phyloP scores from a whole-genome alignment of 805 yeast species.

The Yamadazyma insecticola region DNA sequence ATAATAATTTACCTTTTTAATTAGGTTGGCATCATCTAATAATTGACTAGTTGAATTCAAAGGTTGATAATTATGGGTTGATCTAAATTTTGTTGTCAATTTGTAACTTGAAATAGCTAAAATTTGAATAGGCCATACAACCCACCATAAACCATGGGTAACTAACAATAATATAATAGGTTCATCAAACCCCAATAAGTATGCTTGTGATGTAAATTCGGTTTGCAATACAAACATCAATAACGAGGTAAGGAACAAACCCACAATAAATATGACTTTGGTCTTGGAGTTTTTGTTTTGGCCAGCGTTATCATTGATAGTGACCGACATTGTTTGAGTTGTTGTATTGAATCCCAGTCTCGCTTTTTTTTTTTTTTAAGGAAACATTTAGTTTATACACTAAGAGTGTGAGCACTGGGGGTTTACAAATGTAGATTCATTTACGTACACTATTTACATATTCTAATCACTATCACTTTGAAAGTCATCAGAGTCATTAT shows the following conservation, averaged over 20 bases:
- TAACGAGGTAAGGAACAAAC: conserved; percentile 31
- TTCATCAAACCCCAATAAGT: conserved; percentile 54
- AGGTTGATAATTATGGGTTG: conserved; percentile 4
- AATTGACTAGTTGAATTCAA: conserved; percentile 8
- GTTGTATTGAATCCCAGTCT: too few relatives aligned
- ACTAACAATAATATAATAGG: conserved; percentile 63
- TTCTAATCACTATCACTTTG: conserved; percentile 39
- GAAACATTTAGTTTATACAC: too few relatives aligned
- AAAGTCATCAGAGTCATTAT: conserved; percentile 12
- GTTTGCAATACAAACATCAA: conserved; percentile 74
- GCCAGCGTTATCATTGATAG: conserved; percentile 4
- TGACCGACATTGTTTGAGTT: conserved; percentile 8
- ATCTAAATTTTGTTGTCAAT: conserved; percentile 1
- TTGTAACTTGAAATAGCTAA: conserved; percentile 22
- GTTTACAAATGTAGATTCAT: too few relatives aligned
- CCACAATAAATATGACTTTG: conserved; percentile 31
- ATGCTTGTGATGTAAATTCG: conserved; percentile 69
- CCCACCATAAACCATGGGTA: conserved; percentile 78
- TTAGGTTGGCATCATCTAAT: conserved; percentile 3
- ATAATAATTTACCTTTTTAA: conserved; percentile 10
- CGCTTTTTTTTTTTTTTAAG: too few relatives aligned
- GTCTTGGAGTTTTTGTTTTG: conserved; percentile 26
- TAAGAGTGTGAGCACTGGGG: too few relatives aligned
- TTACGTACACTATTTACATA: too few relatives aligned
- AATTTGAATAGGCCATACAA: conserved; percentile 69